phyloP scores from a whole-genome alignment of 2,329 filamentous ascomycete species.

The Arthroderma sp. region DNA sequence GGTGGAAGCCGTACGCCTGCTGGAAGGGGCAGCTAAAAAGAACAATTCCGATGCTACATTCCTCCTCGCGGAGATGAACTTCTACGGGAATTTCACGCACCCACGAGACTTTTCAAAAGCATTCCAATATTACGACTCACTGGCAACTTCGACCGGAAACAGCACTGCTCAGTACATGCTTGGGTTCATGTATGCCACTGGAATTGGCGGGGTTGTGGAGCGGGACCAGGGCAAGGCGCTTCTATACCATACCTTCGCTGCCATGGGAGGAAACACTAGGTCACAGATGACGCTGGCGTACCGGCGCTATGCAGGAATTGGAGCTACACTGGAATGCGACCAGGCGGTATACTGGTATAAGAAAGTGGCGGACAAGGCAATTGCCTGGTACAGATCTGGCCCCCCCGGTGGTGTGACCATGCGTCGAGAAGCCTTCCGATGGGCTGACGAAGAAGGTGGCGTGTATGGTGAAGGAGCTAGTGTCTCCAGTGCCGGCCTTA shows the following conservation, averaged over 20 bases:
- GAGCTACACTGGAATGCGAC: slow-evolving; percentile 75
- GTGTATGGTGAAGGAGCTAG: slow-evolving; percentile 94
- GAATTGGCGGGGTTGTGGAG: slow-evolving; percentile 67
- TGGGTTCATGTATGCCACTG: slow-evolving; percentile 89
- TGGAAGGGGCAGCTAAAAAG: slow-evolving; percentile 47
- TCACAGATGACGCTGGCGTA: slow-evolving; percentile 92
- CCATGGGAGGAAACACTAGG: slow-evolving; percentile 64
- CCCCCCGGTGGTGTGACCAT: slow-evolving; percentile 77
- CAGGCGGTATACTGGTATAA: slow-evolving; percentile 81
- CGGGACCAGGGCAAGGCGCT: slow-evolving; percentile 83
- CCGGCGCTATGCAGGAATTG: slow-evolving; percentile 73
- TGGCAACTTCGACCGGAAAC: slow-evolving; percentile 70
- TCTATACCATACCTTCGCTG: slow-evolving; percentile 89
- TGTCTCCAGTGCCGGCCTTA: slow-evolving; percentile 70
- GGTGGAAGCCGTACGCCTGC: slow-evolving; percentile 45
- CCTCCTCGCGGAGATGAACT: slow-evolving; percentile 85
- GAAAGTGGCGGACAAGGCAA: slow-evolving; percentile 81
- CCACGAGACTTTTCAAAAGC: slow-evolving; percentile 69
- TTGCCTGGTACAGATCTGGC: slow-evolving; percentile 74
- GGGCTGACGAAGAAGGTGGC: slow-evolving; percentile 81
- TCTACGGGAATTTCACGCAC: slow-evolving; percentile 86
- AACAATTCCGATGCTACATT: slow-evolving; percentile 68
- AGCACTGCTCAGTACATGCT: slow-evolving; percentile 91
- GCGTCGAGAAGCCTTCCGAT: slow-evolving; percentile 65
- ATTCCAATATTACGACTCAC: slow-evolving; percentile 66